phyloP scores from a whole-genome alignment of 2,329 filamentous ascomycete genomes.

The Pleurostoma richardsiae region DNA sequence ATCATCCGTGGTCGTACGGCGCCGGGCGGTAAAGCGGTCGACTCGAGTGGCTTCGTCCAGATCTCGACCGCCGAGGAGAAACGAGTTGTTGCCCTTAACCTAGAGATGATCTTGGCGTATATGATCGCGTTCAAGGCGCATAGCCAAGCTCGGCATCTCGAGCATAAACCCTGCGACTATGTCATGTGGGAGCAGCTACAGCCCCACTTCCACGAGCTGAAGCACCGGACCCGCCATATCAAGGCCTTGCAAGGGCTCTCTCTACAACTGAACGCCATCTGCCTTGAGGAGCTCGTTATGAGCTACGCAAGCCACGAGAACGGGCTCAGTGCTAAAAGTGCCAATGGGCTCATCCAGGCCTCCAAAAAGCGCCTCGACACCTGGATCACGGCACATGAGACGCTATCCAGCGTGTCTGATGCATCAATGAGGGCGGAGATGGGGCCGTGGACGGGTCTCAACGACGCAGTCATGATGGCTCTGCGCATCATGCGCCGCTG shows the following conservation, averaged over 20 bases:
- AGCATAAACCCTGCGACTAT: constrained; percentile 35
- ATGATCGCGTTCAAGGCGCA: constrained; percentile 48
- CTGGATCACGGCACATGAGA: constrained; percentile 22
- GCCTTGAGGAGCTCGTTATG: constrained; percentile 39
- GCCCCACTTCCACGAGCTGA: constrained; percentile 36
- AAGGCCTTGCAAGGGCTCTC: constrained; percentile 32
- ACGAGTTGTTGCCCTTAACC: constrained; percentile 34
- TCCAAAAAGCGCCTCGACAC: constrained; percentile 17
- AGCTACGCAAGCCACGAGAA: constrained; percentile 25
- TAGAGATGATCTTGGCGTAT: constrained; percentile 48
- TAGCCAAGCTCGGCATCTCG: constrained; percentile 36
- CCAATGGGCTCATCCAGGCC: constrained; percentile 15
- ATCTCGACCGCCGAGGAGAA: constrained; percentile 27
- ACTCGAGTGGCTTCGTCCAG: constrained; percentile 13
- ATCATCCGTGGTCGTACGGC: constrained; percentile 22
- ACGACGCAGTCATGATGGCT: constrained; percentile 33
- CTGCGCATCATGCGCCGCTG: constrained; percentile 36
- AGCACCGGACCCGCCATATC: constrained; percentile 28
- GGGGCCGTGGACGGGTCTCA: constrained; percentile 38
- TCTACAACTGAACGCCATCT: constrained; percentile 36
- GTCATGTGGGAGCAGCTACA: constrained; percentile 37
- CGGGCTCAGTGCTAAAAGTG: constrained; percentile 15
- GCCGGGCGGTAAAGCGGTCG: constrained; percentile 10
- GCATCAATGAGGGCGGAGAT: constrained; percentile 18
- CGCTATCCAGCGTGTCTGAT: constrained; percentile 22